Evolutionary conservation across 2,329 filamentous ascomycete species (phyloP).

Genomic region (Bipolaris bicolor): DNA sequence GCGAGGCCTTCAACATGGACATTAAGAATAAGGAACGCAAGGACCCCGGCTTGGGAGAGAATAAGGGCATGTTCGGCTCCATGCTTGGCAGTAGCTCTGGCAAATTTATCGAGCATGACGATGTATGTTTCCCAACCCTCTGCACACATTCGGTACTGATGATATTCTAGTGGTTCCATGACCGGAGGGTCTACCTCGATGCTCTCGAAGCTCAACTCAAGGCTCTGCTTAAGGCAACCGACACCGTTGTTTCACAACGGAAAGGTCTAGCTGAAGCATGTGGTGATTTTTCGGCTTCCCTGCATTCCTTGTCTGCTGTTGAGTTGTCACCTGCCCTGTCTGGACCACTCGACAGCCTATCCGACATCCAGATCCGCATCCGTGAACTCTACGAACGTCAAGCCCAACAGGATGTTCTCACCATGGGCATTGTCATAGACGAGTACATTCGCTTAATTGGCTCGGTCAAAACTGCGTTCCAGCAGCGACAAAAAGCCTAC

Average conservation of each 20-base stretch:
- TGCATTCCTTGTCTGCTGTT: conserved; percentile 91
- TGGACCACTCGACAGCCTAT: conserved; percentile 86
- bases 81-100: conserved; percentile 73
- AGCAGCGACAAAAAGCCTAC: conserved; percentile 92
- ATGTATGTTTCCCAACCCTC: conserved; percentile 63
- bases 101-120: conserved; percentile 98
- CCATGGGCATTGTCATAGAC: conserved; percentile 95
- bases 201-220: conserved; percentile 91
- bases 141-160: conserved; percentile 14
- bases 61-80: conserved; percentile 89
- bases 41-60: conserved; percentile 84
- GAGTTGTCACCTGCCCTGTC: conserved; percentile 90
- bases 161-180: conserved; percentile 83
- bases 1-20: conserved; percentile 92
- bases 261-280: conserved; percentile 94
- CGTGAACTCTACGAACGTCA: conserved; percentile 95
- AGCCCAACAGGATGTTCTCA: conserved; percentile 94
- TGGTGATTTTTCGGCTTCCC: conserved; percentile 87
- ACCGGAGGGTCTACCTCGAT: conserved; percentile 92
- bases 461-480: conserved; percentile 91
- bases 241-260: conserved; percentile 87
- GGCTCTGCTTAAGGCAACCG: conserved; percentile 88
- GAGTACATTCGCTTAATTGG: conserved; percentile 97
- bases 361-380: conserved; percentile 91
- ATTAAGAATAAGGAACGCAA: conserved; percentile 97